Evolutionary conservation across 768 basidiomycete species (phyloP).

Genomic region (Agaricus subrufescens): DNA sequence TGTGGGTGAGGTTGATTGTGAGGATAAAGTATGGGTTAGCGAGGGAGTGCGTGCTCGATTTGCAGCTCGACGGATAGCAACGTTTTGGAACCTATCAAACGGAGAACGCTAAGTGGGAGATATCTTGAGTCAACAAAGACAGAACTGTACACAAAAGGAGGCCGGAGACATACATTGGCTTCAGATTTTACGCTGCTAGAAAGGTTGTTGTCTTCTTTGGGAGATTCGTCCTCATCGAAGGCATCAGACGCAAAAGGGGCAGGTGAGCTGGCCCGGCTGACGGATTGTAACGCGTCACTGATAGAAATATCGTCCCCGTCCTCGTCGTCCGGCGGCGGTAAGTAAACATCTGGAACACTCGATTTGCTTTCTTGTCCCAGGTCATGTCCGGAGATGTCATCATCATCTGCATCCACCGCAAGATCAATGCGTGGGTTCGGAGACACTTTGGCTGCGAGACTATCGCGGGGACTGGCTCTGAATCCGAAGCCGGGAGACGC

Average conservation of each 20-base stretch:
- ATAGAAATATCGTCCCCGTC: conserved; percentile 43
- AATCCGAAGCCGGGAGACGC: conserved; percentile 27
- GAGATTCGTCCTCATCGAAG: conserved; percentile 29
- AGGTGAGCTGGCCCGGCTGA: conserved; percentile 54
- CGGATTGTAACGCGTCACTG: conserved; percentile 51
- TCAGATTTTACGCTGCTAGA: conserved; percentile 59
- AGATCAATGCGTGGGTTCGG: conserved; percentile 40
- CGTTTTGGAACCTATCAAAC: conserved; percentile 58
- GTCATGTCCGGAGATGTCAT: conserved; percentile 31
- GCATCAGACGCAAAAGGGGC: conserved; percentile 28
- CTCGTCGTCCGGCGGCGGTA: conserved; percentile 42
- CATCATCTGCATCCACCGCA: conserved; percentile 25
- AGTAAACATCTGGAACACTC: conserved; percentile 50
- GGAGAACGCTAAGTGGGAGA: conserved; percentile 48
- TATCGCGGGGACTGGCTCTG: conserved; percentile 32
- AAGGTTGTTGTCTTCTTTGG: conserved; percentile 53
- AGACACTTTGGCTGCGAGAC: conserved; percentile 57
- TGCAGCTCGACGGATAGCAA: conserved; percentile 49
- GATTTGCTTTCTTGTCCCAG: conserved; percentile 38
- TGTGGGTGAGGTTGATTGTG: conserved; percentile 52
- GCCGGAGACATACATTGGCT: conserved; percentile 40
- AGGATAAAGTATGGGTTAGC: conserved; percentile 56
- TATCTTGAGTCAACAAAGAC: background rate
- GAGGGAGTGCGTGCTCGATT: conserved; percentile 61
- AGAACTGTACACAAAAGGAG: background rate